phyloP scores from a whole-genome alignment of 2,329 filamentous ascomycete genomes.

The Fusarium sp. region DNA sequence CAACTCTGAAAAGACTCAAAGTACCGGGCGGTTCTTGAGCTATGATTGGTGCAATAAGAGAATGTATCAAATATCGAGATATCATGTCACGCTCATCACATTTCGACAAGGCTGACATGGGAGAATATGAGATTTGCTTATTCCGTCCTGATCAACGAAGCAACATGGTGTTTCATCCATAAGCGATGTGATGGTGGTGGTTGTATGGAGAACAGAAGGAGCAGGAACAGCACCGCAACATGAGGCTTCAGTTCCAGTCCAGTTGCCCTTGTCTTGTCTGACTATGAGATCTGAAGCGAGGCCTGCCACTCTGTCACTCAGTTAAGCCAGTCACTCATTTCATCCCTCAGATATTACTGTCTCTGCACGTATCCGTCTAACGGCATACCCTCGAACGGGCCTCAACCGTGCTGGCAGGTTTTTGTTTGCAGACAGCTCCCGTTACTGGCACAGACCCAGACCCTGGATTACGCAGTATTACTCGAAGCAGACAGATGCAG shows the following conservation, averaged over 20 bases:
- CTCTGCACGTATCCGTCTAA: slow-evolving; percentile 38
- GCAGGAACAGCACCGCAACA: not conserved
- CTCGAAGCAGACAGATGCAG: slow-evolving; percentile 44
- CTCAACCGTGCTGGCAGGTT: slow-evolving; percentile 42
- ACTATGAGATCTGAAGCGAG: slow-evolving; percentile 22
- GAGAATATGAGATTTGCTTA: slow-evolving; percentile 20
- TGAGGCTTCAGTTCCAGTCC: slow-evolving; percentile 20
- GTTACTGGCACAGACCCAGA: slow-evolving; percentile 31
- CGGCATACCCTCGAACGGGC: slow-evolving; percentile 33
- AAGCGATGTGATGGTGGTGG: slow-evolving; percentile 18
- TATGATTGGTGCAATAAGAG: slow-evolving; percentile 26
- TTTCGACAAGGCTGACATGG: slow-evolving; percentile 33
- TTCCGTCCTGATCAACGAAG: slow-evolving; percentile 20
- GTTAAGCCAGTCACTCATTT: not conserved
- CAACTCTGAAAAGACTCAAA: slow-evolving; percentile 9
- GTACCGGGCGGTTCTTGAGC: slow-evolving; percentile 19
- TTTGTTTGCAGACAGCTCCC: slow-evolving; percentile 17
- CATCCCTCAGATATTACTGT: slow-evolving; percentile 30
- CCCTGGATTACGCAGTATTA: slow-evolving; percentile 32
- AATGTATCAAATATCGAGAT: slow-evolving; percentile 31
- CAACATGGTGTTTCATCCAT: slow-evolving; percentile 30
- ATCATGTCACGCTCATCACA: slow-evolving; percentile 22
- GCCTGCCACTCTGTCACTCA: slow-evolving; percentile 27
- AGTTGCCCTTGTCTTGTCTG: slow-evolving; percentile 19
- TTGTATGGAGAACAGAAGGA: not conserved